Evolutionary conservation across 495 filamentous ascomycete species (phyloP).

Genomic region (Staphylotrichum tortipilum): DNA sequence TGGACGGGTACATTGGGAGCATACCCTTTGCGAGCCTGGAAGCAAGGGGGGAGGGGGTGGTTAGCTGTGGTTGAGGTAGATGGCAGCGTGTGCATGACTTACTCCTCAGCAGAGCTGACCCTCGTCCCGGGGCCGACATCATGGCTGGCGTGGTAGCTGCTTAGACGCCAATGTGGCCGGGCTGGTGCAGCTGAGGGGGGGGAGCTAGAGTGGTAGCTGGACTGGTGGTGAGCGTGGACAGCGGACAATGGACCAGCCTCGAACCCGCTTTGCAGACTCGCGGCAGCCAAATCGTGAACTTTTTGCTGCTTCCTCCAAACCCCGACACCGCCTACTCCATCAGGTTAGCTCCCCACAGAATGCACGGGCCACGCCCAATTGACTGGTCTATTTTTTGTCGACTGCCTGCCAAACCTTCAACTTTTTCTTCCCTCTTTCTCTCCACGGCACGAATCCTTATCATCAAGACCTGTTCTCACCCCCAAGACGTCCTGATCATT

Average conservation of each 20-base stretch:
- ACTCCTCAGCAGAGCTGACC: slow-evolving; percentile 38
- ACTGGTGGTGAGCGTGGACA: no score
- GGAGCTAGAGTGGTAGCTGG: no score
- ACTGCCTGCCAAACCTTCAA: slow-evolving; percentile 4
- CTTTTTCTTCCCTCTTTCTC: slow-evolving; percentile 15
- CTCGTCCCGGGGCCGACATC: slow-evolving; percentile 46
- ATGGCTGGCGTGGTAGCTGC: slow-evolving; percentile 14
- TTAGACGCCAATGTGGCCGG: slow-evolving; percentile 2
- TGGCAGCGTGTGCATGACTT: slow-evolving; percentile 7
- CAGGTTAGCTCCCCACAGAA: not conserved
- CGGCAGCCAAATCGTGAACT: slow-evolving; percentile 20
- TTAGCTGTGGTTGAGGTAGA: not conserved
- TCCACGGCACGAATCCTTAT: slow-evolving; percentile 47
- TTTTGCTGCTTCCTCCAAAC: slow-evolving; percentile 13
- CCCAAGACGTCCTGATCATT: slow-evolving; percentile 44
- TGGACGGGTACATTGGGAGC: slow-evolving; percentile 17
- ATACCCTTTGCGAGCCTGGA: slow-evolving; percentile 13
- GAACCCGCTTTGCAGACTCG: not conserved
- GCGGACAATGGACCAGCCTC: not conserved
- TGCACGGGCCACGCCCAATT: slow-evolving; percentile 4
- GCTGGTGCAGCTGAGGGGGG: no score
- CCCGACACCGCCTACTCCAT: slow-evolving; percentile 8
- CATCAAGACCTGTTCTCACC: slow-evolving; percentile 35
- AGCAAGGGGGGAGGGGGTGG: not conserved
- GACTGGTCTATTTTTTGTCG: slow-evolving; percentile 2